Base-by-base conservation (phyloP, 2,329 filamentous ascomycete species). In the Trichoderma guizhouense region DNA sequence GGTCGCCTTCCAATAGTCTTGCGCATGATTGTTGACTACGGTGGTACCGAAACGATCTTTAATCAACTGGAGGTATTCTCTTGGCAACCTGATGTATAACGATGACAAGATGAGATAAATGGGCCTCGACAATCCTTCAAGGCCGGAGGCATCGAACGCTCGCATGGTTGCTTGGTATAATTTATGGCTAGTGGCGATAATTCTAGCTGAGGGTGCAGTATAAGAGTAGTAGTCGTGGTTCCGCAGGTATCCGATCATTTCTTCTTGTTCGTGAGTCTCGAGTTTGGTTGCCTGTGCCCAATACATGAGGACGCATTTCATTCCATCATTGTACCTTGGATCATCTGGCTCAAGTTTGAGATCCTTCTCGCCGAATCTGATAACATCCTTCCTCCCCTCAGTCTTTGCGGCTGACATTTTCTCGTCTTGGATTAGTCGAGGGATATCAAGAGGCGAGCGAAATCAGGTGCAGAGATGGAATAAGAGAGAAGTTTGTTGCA, bases 401-500 rank as follows among this genome's bases (percentile, higher is more conserved):
- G 9, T 47, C 43, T 47, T 47, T 47, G 1, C 43, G 43, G 18
- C 18, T 3, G 18, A 21, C 18, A 51, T 51, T 21, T 12, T 51
- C 4, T 1, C 0, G 8, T 12, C n/a, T 21, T n/a, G 5, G 7
- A 6, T 12, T 1, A 1, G n/a, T 21, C 2, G n/a, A 21, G 1
- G n/a, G n/a, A 1, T 51, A 9, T 21, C 43, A 51, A 51, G 43
- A 47, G 8, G 43, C 43, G 2, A 1, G 43, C 1, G 2, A 18
- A 21, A 21, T 3, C n/a, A 11, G 8, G 43, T 12, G n/a, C 1
- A 12, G 43, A 47, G 43, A 47, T 47, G 39, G 5, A n/a, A n/a
- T 1, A 3, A n/a, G 1, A 3, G 18, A 9, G n/a, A 47, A 47
- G 18, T 21, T 11, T 9, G 43, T 2, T 2, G 28, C 7, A 5